Evolutionary conservation across 331 rosid species (phyloP), one percentile per base, ranked within the genome.

Genomic region (Malus hybrid): DNA sequence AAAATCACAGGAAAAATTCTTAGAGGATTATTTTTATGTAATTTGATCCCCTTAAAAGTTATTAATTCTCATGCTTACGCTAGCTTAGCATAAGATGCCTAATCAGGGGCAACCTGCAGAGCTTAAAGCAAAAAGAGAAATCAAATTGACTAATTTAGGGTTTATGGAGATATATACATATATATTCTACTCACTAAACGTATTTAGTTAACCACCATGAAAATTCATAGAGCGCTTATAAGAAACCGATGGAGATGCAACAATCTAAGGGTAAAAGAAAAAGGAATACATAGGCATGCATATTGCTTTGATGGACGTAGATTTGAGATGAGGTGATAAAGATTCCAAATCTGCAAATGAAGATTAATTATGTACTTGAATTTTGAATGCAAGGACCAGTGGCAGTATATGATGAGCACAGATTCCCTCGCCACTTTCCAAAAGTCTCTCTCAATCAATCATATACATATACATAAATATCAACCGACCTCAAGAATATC

Each of bases 301-400:
- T 12, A 20, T 71, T 75, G 12, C 56, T 79, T 79, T 67, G 27
- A 18, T 48, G 56, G 69, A 70, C 50, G 73, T 55, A 54, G 76
- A 68, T 29, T 32, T 57, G 60, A 76, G 83, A 83, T 71, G 48
- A 79, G 74, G 80, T 77, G 77, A 83, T 71, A 68, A 80, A 65
- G 69, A 79, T 86, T 81, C 86, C 69, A 60, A 27, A 5, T 15
- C 61, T 9, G 64, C 74, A 72, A 57, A 57, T 39, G 11, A 39
- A 34, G 56, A 34, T 68, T 50, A 55, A 74, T 76, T 66, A 67
- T 74, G 33, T 72, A n/a, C 7, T n/a, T 33, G 22, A 56, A 57
- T 70, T 57, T 6, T 27, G n/a, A 71, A 36, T 34, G 48, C 65
- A 59, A 68, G 78, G 85, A 57, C 85, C 85, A 79, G 74, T 76